Conservation (phyloP, 495 filamentous ascomycete genomes). For the Daldinia childiae region DNA sequence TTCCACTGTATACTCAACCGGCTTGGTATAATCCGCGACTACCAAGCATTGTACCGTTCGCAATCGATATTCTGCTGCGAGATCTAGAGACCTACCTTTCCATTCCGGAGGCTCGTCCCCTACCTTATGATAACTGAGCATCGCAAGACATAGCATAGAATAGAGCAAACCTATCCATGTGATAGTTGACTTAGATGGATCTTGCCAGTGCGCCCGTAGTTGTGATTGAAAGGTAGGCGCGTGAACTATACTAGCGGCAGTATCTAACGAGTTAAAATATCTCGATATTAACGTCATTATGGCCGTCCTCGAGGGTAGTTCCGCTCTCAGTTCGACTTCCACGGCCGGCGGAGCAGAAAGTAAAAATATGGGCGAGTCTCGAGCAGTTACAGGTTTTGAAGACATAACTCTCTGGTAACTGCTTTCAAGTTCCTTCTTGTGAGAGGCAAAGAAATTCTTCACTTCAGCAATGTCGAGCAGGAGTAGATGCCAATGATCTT, state of each 20-base stretch:
- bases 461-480: constrained; percentile 93
- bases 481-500: constrained; percentile 90
- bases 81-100: constrained; percentile 73
- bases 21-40: constrained; percentile 89
- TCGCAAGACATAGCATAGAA: constrained; percentile 85
- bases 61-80: constrained; percentile 80
- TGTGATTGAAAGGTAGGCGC: constrained; percentile 85
- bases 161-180: constrained; percentile 93
- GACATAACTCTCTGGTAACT: constrained; percentile 72
- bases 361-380: constrained; percentile 73
- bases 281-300: constrained; percentile 82
- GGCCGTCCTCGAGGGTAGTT: constrained; percentile 80
- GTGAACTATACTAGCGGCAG: constrained; percentile 77
- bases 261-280: constrained; percentile 70
- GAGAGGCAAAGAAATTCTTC: constrained; percentile 78
- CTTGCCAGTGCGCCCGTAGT: constrained; percentile 88
- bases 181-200: constrained; percentile 78
- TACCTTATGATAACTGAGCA: constrained; percentile 89
- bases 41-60: constrained; percentile 89
- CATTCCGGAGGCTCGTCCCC: constrained; percentile 92
- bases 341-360: constrained; percentile 75
- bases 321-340: constrained; percentile 77
- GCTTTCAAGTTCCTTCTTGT: constrained; percentile 65
- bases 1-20: constrained; percentile 86
- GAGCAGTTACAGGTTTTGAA: constrained; percentile 65